A percentile compares a stretch with the other conserved stretches of the same genome.
Conservation (phyloP, 2,329 filamentous ascomycete species). For the Fusarium longipes region DNA sequence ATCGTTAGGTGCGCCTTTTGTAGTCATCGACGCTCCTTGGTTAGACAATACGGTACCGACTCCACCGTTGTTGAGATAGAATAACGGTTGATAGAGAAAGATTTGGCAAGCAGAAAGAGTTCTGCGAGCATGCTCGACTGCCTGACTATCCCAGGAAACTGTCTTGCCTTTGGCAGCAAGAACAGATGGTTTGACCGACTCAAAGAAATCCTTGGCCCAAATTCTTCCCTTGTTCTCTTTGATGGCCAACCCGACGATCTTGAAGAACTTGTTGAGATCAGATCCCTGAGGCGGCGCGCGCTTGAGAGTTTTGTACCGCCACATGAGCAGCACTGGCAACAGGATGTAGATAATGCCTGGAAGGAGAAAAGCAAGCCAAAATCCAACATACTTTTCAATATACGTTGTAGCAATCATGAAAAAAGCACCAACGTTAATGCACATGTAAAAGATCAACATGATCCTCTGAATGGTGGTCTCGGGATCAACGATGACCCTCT, state of each 20-base stretch:
- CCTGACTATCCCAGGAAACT: background rate
- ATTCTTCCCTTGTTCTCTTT: background rate
- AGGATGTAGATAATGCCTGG: slow-evolving; percentile 58
- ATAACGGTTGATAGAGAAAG: background rate
- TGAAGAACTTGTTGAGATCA: background rate
- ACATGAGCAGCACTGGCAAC: slow-evolving; percentile 57
- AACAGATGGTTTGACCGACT: background rate
- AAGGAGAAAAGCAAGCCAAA: slow-evolving; percentile 60
- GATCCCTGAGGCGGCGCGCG: background rate
- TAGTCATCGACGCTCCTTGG: slow-evolving; percentile 47
- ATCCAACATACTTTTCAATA: slow-evolving; percentile 62
- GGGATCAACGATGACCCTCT: slow-evolving; percentile 76
- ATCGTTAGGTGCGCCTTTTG: slow-evolving; percentile 69
- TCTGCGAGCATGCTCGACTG: slow-evolving; percentile 1
- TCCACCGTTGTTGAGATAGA: background rate
- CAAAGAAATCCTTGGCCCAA: background rate
- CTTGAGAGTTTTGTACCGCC: background rate
- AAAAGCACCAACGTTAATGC: slow-evolving; percentile 66
- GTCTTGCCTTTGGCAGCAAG: slow-evolving; percentile 5
- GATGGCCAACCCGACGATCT: background rate
- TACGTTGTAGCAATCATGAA: slow-evolving; percentile 64
- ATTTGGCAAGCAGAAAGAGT: slow-evolving; percentile 7
- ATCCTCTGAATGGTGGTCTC: slow-evolving; percentile 72
- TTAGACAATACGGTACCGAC: background rate
- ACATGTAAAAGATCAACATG: slow-evolving; percentile 72